These are phyloP conservation scores for Penicilliopsis zonata DNA, from an alignment of 495 filamentous ascomycete species.

Conservation along the genomic window DNA sequence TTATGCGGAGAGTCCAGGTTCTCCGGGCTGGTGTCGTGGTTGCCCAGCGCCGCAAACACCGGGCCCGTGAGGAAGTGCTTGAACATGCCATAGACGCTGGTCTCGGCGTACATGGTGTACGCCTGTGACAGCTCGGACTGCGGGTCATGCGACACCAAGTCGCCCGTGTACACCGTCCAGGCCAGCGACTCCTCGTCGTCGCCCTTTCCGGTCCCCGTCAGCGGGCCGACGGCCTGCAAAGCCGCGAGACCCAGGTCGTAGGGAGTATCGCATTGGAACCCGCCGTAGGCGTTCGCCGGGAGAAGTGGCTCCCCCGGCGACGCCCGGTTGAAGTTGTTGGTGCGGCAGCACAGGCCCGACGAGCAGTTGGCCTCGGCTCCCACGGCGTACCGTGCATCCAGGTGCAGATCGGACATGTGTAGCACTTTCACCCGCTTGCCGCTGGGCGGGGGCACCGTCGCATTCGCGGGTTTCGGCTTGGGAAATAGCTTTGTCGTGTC, in stretches of 20 bases:
- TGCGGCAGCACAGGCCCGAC: slow-evolving; percentile 39
- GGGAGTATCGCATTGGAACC: slow-evolving; percentile 44
- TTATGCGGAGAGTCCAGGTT: slow-evolving; percentile 37
- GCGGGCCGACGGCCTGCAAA: slow-evolving; percentile 41
- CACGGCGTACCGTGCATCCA: slow-evolving; percentile 45
- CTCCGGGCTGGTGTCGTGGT: slow-evolving; percentile 43
- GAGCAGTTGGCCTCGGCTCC: slow-evolving; percentile 46
- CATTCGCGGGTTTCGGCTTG: slow-evolving; percentile 40
- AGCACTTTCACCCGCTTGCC: slow-evolving; percentile 45
- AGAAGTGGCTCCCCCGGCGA: slow-evolving; percentile 18
- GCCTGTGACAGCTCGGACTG: slow-evolving; percentile 31
- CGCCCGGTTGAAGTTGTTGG: slow-evolving; percentile 24
- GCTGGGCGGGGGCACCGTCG: slow-evolving; percentile 27
- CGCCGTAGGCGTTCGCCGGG: slow-evolving; percentile 42
- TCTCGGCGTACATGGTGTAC: slow-evolving; percentile 39
- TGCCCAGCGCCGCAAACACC: slow-evolving; percentile 40
- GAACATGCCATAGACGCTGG: slow-evolving; percentile 38
- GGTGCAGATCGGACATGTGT: slow-evolving; percentile 48
- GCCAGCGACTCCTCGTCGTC: slow-evolving; percentile 26
- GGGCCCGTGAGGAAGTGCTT: slow-evolving; percentile 43
- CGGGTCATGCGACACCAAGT: slow-evolving; percentile 42
- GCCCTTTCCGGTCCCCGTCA: slow-evolving; percentile 38
- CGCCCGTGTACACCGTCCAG: slow-evolving; percentile 44
- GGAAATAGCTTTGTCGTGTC: slow-evolving; percentile 36
- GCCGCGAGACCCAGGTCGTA: slow-evolving; percentile 46